phyloP scores from a whole-genome alignment of 768 basidiomycete genomes.

The Leccinum subgranulosum region DNA sequence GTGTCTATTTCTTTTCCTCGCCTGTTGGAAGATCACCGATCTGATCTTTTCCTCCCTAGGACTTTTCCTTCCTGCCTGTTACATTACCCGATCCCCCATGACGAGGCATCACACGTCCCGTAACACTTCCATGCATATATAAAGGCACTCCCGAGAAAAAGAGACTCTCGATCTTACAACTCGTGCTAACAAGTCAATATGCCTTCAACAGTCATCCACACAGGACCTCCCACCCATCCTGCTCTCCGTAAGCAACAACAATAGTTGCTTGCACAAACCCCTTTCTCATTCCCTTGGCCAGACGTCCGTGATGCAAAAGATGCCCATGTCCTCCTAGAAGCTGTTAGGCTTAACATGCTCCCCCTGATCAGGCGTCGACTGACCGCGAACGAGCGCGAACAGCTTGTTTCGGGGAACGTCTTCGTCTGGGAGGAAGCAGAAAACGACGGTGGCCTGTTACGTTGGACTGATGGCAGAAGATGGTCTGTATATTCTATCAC shows the following conservation, averaged over 20 bases:
- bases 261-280: not conserved
- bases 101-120: slow-evolving; percentile 15
- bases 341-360: slow-evolving; percentile 65
- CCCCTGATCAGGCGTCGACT: slow-evolving; percentile 71
- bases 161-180: slow-evolving; percentile 4
- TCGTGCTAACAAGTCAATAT: slow-evolving; percentile 7
- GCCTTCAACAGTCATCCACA: slow-evolving; percentile 16
- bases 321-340: slow-evolving; percentile 73
- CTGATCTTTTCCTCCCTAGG: slow-evolving; percentile 16
- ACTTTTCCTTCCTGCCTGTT: slow-evolving; percentile 9
- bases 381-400: slow-evolving; percentile 66
- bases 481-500: slow-evolving; percentile 44
- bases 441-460: slow-evolving; percentile 59
- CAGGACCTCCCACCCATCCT: slow-evolving; percentile 29
- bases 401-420: slow-evolving; percentile 67
- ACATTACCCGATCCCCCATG: slow-evolving; percentile 18
- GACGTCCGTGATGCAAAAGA: slow-evolving; percentile 80
- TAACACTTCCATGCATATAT: slow-evolving; percentile 23
- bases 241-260: slow-evolving; percentile 32
- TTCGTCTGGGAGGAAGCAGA: slow-evolving; percentile 88
- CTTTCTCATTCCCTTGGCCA: slow-evolving; percentile 25
- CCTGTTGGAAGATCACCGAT: slow-evolving; percentile 21
- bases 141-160: slow-evolving; percentile 15
- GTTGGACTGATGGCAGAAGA: slow-evolving; percentile 81
- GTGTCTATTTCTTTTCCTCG: slow-evolving; percentile 17